These are phyloP conservation scores for Dactylellina haptotyla DNA, from an alignment of 2,329 filamentous ascomycete species.

Conservation along the genomic window DNA sequence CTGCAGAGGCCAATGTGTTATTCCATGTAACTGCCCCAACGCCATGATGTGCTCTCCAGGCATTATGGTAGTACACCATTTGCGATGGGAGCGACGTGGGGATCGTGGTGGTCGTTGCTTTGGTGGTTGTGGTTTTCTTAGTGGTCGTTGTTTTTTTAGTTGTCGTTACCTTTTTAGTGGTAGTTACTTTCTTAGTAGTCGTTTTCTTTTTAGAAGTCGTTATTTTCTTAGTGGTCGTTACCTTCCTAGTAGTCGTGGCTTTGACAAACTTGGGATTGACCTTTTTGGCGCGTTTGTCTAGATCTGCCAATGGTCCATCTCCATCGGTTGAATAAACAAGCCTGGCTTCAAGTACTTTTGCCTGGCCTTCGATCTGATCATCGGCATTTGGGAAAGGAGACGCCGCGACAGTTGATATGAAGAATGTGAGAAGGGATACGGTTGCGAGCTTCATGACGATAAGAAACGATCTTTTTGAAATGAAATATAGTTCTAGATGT, in stretches of 20 bases:
- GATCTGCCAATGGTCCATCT: too few relatives aligned
- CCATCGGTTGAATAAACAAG: too few relatives aligned
- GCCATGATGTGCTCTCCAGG: constrained; percentile 29
- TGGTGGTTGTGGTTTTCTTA: too few relatives aligned
- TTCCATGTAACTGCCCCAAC: constrained; percentile 23
- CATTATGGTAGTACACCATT: constrained; percentile 43
- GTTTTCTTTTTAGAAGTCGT: too few relatives aligned
- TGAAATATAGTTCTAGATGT: too few relatives aligned
- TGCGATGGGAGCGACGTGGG: constrained; percentile 1
- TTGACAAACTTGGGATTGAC: too few relatives aligned
- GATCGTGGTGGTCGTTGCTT: background rate
- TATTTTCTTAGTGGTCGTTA: too few relatives aligned
- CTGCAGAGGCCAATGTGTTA: constrained; percentile 10
- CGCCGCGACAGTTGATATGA: background rate
- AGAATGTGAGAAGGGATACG: background rate
- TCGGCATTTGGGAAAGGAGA: background rate
- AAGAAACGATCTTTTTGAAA: background rate
- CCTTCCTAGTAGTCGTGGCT: too few relatives aligned
- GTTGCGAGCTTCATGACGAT: constrained; percentile 4
- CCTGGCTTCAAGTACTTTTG: background rate
- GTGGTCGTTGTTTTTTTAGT: too few relatives aligned
- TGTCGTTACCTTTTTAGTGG: too few relatives aligned
- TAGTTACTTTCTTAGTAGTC: too few relatives aligned
- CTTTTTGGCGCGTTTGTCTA: too few relatives aligned
- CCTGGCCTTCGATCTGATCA: background rate